Evolutionary conservation across 495 filamentous ascomycete genomes (phyloP).

Genomic region (Cudoniella acicularis): DNA sequence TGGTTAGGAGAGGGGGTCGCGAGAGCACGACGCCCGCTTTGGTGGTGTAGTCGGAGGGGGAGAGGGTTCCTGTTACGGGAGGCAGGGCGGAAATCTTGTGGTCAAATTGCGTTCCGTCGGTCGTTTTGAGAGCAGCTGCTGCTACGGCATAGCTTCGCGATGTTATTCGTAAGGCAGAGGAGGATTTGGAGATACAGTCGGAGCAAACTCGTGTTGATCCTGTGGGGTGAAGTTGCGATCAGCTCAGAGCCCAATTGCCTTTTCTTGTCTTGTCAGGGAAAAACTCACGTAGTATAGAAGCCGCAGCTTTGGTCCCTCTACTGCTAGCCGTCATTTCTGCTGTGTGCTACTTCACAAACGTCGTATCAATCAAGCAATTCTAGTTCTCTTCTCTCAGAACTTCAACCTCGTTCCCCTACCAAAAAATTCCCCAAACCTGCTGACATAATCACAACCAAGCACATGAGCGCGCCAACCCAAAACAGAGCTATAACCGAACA

Average conservation of each 20-base stretch:
- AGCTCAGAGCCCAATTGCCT: constrained; percentile 30
- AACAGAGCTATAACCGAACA: no score
- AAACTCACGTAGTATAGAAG: constrained; percentile 33
- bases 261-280: not conserved
- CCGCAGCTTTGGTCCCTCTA: constrained; percentile 40
- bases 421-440: not conserved
- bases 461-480: no score
- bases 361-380: no score
- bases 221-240: constrained; percentile 6
- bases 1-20: constrained; percentile 82
- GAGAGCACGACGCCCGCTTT: constrained; percentile 81
- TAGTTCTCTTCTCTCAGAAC: not conserved
- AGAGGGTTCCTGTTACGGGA: constrained; percentile 24
- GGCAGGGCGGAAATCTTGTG: constrained; percentile 15
- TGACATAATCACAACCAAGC: not conserved
- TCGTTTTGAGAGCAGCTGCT: constrained; percentile 14
- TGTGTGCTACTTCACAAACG: not conserved
- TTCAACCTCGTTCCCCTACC: not conserved
- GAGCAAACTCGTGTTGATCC: constrained; percentile 20
- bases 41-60: constrained; percentile 53
- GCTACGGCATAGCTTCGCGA: constrained; percentile 26
- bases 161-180: constrained; percentile 11
- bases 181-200: constrained; percentile 27
- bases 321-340: constrained; percentile 46
- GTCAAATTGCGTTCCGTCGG: constrained; percentile 6